Percentiles rank a stretch among this genome's conserved stretches.
Conservation (phyloP, 306 rosid genomes). For the Rubus parviflorus region DNA sequence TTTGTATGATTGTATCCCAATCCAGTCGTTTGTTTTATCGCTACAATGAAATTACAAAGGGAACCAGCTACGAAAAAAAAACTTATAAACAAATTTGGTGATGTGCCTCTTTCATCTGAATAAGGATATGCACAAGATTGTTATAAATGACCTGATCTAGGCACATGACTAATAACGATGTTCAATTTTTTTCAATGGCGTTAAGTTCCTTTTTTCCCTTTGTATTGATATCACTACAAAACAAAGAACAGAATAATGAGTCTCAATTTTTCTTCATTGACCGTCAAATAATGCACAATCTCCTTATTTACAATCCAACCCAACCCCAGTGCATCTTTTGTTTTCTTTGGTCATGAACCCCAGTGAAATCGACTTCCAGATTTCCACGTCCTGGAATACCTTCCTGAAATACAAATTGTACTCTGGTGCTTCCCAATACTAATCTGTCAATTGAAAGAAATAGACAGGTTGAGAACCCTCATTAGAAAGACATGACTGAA, state of each 20-base stretch:
- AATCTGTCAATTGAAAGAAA: conserved; percentile 1
- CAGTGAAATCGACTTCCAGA: neutral
- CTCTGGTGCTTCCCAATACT: neutral
- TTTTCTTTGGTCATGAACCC: neutral
- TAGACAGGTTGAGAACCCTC: neutral
- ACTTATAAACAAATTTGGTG: too few species aligned
- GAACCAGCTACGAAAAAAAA: too few species aligned
- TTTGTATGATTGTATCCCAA: too few species aligned
- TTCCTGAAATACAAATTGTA: neutral
- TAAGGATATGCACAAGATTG: too few species aligned
- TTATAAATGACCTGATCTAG: neutral
- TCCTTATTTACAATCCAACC: conserved; percentile 46
- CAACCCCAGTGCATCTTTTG: conserved; percentile 8
- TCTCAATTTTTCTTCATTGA: neutral
- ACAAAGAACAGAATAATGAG: neutral
- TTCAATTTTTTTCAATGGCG: neutral
- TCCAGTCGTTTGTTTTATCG: too few species aligned
- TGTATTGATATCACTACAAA: neutral
- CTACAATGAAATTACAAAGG: too few species aligned
- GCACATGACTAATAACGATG: neutral
- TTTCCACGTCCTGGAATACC: neutral
- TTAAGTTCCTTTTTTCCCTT: neutral
- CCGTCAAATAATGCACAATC: conserved; percentile 6
- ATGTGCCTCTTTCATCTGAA: too few species aligned
- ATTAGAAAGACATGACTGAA: neutral